Percentiles rank a stretch among this genome's conserved stretches.
These are phyloP conservation scores for Debaryomycetaceae sp. DNA, from an alignment of 1,139 yeast genomes.

Conservation along the genomic window DNA sequence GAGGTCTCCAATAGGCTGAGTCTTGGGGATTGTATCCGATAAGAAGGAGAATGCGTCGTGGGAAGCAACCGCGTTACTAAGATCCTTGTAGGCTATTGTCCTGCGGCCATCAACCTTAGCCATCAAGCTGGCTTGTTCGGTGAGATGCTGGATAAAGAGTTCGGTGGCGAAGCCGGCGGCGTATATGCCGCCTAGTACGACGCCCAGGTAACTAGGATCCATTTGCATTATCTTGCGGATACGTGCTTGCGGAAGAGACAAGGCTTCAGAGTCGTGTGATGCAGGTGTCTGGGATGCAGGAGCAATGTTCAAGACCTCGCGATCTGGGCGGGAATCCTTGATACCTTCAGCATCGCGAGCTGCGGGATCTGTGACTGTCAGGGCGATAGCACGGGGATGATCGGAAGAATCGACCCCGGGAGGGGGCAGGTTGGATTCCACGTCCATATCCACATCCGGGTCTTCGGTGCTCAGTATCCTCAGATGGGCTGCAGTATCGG, in stretches of 20 bases:
- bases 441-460: too few species aligned
- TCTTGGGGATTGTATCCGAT: slow-evolving; percentile 57
- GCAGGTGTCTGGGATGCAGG: slow-evolving; percentile 10
- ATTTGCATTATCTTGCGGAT: slow-evolving; percentile 75
- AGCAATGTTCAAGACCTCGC: not conserved
- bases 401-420: not conserved
- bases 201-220: slow-evolving; percentile 72
- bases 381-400: not conserved
- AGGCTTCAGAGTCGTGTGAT: too few species aligned
- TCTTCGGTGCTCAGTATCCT: too few species aligned
- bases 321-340: slow-evolving; percentile 1
- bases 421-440: too few species aligned
- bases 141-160: slow-evolving; percentile 64
- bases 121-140: slow-evolving; percentile 66
- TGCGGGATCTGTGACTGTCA: slow-evolving; percentile 1
- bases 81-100: slow-evolving; percentile 63
- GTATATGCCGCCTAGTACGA: slow-evolving; percentile 71
- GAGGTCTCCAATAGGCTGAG: slow-evolving; percentile 42
- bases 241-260: slow-evolving; percentile 61
- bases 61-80: slow-evolving; percentile 58
- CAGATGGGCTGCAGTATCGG: too few species aligned
- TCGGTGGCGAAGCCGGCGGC: slow-evolving; percentile 86
- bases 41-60: slow-evolving; percentile 64
- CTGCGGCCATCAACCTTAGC: slow-evolving; percentile 65
- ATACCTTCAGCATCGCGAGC: slow-evolving; percentile 1